Percentiles rank a stretch among this genome's conserved stretches.
Conservation (phyloP, 2,329 filamentous ascomycete genomes). For the Daldinia sp. region DNA sequence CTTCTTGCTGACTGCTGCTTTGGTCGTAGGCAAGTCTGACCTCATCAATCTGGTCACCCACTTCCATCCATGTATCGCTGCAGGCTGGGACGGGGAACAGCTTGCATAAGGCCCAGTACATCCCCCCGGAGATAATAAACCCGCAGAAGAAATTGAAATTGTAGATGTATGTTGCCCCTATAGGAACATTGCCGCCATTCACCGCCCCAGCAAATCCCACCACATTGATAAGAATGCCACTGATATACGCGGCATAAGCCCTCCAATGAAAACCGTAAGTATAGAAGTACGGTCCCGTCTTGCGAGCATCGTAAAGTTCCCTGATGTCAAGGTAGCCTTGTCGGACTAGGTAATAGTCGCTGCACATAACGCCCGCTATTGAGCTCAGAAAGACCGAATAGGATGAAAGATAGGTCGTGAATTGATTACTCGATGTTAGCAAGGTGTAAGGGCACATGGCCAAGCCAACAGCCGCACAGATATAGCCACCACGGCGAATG, state of each 20-base stretch:
- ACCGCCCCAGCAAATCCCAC: slow-evolving; percentile 90
- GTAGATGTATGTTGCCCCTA: slow-evolving; percentile 87
- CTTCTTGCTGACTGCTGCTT: slow-evolving; percentile 51
- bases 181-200: slow-evolving; percentile 72
- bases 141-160: slow-evolving; percentile 92
- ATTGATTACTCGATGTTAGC: slow-evolving; percentile 79
- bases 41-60: slow-evolving; percentile 63
- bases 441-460: slow-evolving; percentile 91
- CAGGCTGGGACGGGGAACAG: slow-evolving; percentile 79
- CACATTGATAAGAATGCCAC: slow-evolving; percentile 88
- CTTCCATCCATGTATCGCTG: slow-evolving; percentile 73
- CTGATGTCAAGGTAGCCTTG: slow-evolving; percentile 83
- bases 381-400: slow-evolving; percentile 95
- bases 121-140: slow-evolving; percentile 74
- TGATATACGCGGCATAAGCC: slow-evolving; percentile 84
- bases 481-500: slow-evolving; percentile 87
- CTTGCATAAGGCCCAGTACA: slow-evolving; percentile 79
- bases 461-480: slow-evolving; percentile 83
- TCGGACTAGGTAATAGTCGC: slow-evolving; percentile 89
- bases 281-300: slow-evolving; percentile 78
- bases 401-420: slow-evolving; percentile 90
- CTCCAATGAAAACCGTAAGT: slow-evolving; percentile 82
- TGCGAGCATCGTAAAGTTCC: slow-evolving; percentile 80
- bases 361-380: slow-evolving; percentile 90
- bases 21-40: slow-evolving; percentile 61